Evolutionary conservation across 2,329 filamentous ascomycete genomes (phyloP).

Genomic region (Tolypocladium pustulatum): DNA sequence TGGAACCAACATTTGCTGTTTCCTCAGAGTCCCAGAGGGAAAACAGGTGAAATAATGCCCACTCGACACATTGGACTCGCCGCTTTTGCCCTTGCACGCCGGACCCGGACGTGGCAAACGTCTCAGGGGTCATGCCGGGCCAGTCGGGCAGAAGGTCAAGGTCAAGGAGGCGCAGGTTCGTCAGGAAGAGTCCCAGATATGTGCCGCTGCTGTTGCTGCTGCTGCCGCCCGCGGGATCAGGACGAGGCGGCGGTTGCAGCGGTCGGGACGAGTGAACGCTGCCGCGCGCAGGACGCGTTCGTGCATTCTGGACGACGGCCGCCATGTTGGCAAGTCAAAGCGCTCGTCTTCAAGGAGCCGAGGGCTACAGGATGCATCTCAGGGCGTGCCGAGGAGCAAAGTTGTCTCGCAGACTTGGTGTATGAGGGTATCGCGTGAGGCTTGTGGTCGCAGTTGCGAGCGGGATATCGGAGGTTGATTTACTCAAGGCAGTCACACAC

Average conservation of each 20-base stretch:
- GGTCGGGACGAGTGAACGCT: constrained; percentile 1
- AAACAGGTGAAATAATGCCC: constrained; percentile 84
- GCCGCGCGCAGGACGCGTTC: constrained; percentile 1
- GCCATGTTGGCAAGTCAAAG: constrained; percentile 5
- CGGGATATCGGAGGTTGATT: background rate
- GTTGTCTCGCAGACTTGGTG: background rate
- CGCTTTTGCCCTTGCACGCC: constrained; percentile 67
- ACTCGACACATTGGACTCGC: constrained; percentile 75
- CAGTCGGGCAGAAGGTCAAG: constrained; percentile 69
- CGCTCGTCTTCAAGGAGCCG: background rate
- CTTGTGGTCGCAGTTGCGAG: background rate
- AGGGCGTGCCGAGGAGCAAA: background rate
- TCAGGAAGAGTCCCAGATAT: constrained; percentile 50
- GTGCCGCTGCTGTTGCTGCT: background rate
- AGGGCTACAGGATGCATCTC: background rate
- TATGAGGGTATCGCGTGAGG: background rate
- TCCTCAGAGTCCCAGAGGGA: constrained; percentile 70
- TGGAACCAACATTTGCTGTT: constrained; percentile 52
- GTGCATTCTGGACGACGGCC: constrained; percentile 3
- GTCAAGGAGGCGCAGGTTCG: constrained; percentile 73
- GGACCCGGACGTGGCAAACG: constrained; percentile 54
- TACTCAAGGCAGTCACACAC: background rate
- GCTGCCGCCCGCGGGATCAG: background rate
- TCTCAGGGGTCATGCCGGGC: constrained; percentile 61
- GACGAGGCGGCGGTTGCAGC: background rate